Percentiles rank a stretch among this genome's conserved stretches.
Conservation (phyloP, 257 asterid species). For the Eustoma russellianum region DNA sequence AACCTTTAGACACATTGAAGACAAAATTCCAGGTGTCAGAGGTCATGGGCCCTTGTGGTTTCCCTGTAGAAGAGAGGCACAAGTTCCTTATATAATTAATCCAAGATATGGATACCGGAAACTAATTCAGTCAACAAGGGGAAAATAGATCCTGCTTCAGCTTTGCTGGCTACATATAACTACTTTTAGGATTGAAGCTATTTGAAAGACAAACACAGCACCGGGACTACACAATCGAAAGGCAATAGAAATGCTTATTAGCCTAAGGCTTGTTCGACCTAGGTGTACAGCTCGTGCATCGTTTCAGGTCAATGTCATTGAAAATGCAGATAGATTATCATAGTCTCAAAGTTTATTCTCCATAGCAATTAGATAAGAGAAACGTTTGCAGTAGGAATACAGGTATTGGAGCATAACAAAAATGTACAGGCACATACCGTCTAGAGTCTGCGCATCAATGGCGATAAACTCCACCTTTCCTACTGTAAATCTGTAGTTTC, state of each 20-base stretch:
- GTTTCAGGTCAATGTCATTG: not conserved
- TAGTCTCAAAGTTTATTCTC: too few species aligned
- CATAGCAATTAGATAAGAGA: not conserved
- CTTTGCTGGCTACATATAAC: too few species aligned
- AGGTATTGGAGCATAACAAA: not conserved
- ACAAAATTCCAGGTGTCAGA: conserved; percentile 62
- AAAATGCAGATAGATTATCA: not conserved
- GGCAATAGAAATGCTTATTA: too few species aligned
- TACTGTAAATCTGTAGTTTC: conserved; percentile 57
- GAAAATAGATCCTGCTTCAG: not conserved
- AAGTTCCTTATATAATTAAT: not conserved
- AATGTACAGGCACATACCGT: conserved; percentile 35
- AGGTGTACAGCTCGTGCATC: too few species aligned
- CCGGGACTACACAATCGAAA: too few species aligned
- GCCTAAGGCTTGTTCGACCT: too few species aligned
- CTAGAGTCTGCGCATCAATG: conserved; percentile 78
- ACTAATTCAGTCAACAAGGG: not conserved
- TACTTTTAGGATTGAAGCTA: not conserved
- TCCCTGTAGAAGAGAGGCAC: conserved; percentile 40
- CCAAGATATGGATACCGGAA: not conserved
- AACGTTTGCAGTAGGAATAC: not conserved
- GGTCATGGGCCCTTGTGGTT: conserved; percentile 38
- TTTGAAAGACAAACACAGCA: not conserved
- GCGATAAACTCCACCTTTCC: conserved; percentile 79
- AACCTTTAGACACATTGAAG: conserved; percentile 49